Evolutionary conservation across 1,139 yeast species (phyloP).

Genomic region (Lodderomyces pseudojiufengensis): DNA sequence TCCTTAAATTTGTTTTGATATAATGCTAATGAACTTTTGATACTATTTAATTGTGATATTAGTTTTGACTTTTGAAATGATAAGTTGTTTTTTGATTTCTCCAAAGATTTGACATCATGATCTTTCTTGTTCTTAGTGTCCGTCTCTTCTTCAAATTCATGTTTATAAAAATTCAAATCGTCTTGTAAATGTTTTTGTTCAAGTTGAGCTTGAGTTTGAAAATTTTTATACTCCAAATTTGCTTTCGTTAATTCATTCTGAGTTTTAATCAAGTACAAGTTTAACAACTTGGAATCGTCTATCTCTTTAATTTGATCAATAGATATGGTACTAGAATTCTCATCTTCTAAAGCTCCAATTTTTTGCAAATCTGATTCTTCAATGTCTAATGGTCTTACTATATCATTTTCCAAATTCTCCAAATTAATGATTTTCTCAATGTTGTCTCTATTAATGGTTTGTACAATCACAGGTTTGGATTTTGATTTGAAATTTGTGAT

Average conservation of each 20-base stretch:
- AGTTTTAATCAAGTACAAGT: constrained; percentile 22
- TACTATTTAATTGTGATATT: constrained; percentile 22
- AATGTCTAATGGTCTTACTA: background rate
- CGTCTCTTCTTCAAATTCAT: constrained; percentile 31
- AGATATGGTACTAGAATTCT: constrained; percentile 13
- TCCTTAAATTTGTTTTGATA: constrained; percentile 21
- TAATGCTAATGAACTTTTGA: constrained; percentile 19
- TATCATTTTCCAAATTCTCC: constrained; percentile 10
- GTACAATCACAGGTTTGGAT: constrained; percentile 28
- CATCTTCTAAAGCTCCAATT: background rate
- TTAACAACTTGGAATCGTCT: constrained; percentile 18
- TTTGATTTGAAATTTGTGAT: constrained; percentile 36
- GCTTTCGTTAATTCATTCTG: constrained; percentile 29
- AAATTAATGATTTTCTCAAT: constrained; percentile 9
- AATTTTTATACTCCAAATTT: constrained; percentile 23
- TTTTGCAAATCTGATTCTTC: background rate
- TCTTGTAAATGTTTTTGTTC: constrained; percentile 25
- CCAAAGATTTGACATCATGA: constrained; percentile 31
- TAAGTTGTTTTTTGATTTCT: constrained; percentile 26
- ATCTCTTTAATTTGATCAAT: constrained; percentile 19
- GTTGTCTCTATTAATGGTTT: constrained; percentile 12
- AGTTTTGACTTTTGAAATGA: constrained; percentile 31
- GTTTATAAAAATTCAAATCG: constrained; percentile 19
- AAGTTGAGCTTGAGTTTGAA: constrained; percentile 17
- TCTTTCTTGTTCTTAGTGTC: constrained; percentile 31